Percentiles rank a stretch among this genome's conserved stretches.
phyloP scores from a whole-genome alignment of 768 basidiomycete genomes.

The Lyophyllum decastes region DNA sequence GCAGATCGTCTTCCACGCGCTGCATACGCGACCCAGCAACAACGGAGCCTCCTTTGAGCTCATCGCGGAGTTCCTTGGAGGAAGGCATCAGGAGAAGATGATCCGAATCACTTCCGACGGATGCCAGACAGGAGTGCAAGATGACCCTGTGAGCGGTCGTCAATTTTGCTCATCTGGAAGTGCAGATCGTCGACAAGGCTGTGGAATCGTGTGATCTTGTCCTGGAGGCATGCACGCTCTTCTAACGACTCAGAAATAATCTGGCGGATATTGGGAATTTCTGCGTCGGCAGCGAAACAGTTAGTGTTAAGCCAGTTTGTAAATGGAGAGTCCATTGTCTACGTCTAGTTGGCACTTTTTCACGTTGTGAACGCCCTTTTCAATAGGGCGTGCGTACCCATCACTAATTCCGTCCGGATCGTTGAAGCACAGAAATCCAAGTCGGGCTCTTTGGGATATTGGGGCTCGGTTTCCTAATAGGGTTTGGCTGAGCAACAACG shows the following conservation, averaged over 20 bases:
- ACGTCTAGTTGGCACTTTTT: not conserved
- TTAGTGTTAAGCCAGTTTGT: not conserved
- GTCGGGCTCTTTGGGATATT: too few relatives aligned
- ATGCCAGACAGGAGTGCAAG: not conserved
- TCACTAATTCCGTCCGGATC: too few relatives aligned
- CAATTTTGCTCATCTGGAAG: not conserved
- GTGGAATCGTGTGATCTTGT: not conserved
- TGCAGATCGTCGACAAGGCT: not conserved
- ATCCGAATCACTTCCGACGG: not conserved
- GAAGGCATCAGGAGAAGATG: conserved; percentile 6
- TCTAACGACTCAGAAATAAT: not conserved
- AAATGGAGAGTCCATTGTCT: not conserved
- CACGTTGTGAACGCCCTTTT: too few relatives aligned
- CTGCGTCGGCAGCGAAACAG: not conserved
- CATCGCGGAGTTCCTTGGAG: not conserved
- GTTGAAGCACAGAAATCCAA: too few relatives aligned
- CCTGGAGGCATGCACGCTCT: not conserved
- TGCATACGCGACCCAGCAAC: conserved; percentile 8
- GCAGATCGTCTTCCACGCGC: conserved; percentile 3
- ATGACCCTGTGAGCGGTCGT: not conserved
- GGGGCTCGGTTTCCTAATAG: too few relatives aligned
- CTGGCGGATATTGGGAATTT: not conserved
- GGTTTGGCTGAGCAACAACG: too few relatives aligned
- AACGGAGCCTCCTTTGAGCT: conserved; percentile 6
- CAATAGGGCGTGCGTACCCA: too few relatives aligned